A percentile compares a stretch with the other conserved stretches of the same genome.
phyloP scores from a whole-genome alignment of 202 grass and related monocot species.

The Cymbopogon flexuosus region DNA sequence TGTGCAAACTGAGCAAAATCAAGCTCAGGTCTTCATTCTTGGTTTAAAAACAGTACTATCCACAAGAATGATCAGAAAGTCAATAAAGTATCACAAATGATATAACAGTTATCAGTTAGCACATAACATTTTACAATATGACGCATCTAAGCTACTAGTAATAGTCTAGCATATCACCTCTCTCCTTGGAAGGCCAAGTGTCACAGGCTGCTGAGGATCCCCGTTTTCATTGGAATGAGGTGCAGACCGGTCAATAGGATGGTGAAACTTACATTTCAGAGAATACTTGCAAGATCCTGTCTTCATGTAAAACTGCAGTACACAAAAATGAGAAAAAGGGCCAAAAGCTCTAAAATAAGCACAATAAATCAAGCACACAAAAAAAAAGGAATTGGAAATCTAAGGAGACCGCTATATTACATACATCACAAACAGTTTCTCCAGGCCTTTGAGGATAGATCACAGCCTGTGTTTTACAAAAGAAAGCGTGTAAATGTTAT shows the following conservation, averaged over 20 bases:
- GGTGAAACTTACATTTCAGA: slow-evolving; percentile 91
- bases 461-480: slow-evolving; percentile 23
- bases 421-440: slow-evolving; percentile 89
- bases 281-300: slow-evolving; percentile 73
- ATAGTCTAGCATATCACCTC: slow-evolving; percentile 46
- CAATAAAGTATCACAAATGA: not conserved
- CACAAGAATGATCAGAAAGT: not conserved
- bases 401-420: slow-evolving; percentile 17
- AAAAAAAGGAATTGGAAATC: slow-evolving; percentile 6
- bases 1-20: not conserved
- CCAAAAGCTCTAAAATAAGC: not conserved
- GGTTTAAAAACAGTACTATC: not conserved
- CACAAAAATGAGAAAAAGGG: slow-evolving; percentile 14
- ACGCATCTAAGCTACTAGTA: not conserved
- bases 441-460: slow-evolving; percentile 86
- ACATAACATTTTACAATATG: not conserved
- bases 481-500: slow-evolving; percentile 12
- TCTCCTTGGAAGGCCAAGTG: slow-evolving; percentile 81
- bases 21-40: not conserved
- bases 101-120: not conserved
- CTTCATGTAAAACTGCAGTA: slow-evolving; percentile 92
- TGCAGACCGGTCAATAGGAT: slow-evolving; percentile 59
- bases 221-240: slow-evolving; percentile 14
- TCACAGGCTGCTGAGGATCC: slow-evolving; percentile 37
- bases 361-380: not conserved